Percentiles rank a stretch among this genome's conserved stretches.
phyloP scores from a whole-genome alignment of 108 stramenopile species.

The Cyclotella distinguenda region DNA sequence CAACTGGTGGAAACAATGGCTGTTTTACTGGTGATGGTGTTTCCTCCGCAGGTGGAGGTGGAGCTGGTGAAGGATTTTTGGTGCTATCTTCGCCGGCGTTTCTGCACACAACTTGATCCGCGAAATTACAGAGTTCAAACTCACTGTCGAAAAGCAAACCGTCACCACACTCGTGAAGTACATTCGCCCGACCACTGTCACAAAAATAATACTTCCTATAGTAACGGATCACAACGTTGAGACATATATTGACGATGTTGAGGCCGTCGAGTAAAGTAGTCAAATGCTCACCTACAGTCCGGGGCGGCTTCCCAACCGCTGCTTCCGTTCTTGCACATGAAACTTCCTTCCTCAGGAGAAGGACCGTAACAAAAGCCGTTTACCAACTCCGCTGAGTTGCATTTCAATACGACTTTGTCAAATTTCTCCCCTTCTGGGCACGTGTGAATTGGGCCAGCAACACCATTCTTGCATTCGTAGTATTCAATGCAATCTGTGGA shows the following conservation, averaged over 20 bases:
- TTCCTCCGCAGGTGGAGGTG: conserved; percentile 2
- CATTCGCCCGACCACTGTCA: conserved; percentile 11
- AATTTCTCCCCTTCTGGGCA: conserved; percentile 11
- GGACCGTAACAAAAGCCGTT: conserved; percentile 30
- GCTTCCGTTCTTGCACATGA: conserved; percentile 3
- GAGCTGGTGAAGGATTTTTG: background rate
- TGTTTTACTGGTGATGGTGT: background rate
- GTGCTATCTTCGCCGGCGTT: background rate
- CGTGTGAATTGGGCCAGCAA: background rate
- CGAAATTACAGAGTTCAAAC: conserved; percentile 28
- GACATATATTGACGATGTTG: background rate
- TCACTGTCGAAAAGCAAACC: conserved; percentile 22
- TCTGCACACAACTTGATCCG: conserved; percentile 17
- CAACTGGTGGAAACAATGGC: background rate
- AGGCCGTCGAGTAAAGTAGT: background rate
- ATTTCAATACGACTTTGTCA: background rate
- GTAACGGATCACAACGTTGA: background rate
- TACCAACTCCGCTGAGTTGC: background rate
- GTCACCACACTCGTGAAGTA: conserved; percentile 17
- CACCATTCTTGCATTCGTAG: conserved; percentile 17
- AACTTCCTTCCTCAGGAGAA: background rate
- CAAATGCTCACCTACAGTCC: background rate
- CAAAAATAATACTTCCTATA: conserved; percentile 28
- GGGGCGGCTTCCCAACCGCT: conserved; percentile 12
- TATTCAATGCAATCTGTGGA: conserved; percentile 26